These are phyloP conservation scores for Glycine soja DNA, from an alignment of 306 rosid genomes.

Conservation along the genomic window DNA sequence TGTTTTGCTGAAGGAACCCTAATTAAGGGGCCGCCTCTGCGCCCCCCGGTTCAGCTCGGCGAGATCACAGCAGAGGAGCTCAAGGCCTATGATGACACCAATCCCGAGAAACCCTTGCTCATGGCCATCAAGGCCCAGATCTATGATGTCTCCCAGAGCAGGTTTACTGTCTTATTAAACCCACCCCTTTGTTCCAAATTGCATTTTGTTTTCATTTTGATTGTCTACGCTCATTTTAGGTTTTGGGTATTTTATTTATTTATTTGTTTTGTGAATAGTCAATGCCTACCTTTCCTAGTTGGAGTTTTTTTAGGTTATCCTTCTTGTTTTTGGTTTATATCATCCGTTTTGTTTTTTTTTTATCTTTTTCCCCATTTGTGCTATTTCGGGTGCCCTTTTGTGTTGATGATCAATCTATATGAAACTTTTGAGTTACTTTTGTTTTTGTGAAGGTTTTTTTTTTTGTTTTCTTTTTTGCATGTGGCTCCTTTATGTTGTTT, in stretches of 20 bases:
- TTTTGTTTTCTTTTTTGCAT: background rate
- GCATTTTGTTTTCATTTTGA: background rate
- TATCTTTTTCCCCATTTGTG: background rate
- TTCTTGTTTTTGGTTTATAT: too few species aligned
- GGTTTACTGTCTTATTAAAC: conserved; percentile 46
- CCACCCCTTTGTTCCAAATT: background rate
- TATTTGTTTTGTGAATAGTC: background rate
- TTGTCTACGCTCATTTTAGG: background rate
- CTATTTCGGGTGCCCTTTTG: conserved; percentile 8
- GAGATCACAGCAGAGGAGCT: conserved; percentile 81
- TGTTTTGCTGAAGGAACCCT: too few species aligned
- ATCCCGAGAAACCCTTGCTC: conserved; percentile 79
- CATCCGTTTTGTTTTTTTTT: too few species aligned
- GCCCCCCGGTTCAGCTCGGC: conserved; percentile 92
- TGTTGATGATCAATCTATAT: background rate
- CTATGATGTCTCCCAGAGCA: conserved; percentile 97
- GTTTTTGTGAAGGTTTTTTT: background rate
- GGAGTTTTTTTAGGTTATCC: background rate
- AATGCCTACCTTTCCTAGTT: background rate
- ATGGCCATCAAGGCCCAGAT: conserved; percentile 98
- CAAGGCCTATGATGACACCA: conserved; percentile 77
- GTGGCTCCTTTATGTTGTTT: background rate
- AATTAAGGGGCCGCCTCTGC: conserved; percentile 75
- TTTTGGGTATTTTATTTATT: background rate
- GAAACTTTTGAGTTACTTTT: background rate